Base-by-base conservation (phyloP, 2,329 filamentous ascomycete genomes). In the Nemania abortiva region DNA sequence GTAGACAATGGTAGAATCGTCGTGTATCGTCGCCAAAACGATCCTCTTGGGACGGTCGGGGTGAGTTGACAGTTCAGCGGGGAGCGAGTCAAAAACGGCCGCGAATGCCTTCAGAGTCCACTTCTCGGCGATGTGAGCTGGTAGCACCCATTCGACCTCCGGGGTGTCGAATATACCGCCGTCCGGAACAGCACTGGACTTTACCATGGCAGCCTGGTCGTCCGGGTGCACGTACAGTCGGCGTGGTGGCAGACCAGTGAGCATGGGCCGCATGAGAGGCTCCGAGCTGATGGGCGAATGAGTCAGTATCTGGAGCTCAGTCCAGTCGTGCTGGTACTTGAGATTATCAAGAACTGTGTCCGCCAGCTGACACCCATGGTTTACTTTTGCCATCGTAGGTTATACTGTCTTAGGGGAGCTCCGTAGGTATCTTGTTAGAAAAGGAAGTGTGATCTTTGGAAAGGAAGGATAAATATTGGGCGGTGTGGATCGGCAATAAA, bases 1-100 rank as follows among this genome's bases (percentile, higher is more conserved):
- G 81, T 95, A 96, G 49, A 93, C 91, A 20, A 96, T 86, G 0
- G 93, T 95, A 72, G 92, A 95, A 80, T 96, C 93, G 74, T 92
- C 89, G 77, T 94, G 91, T 56, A 94, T 83, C 2, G 91, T 92
- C 18, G 91, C 92, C 60, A 96, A 83, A n/a, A 95, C 77, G 11
- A 95, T 79, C 69, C 92, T 85, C 83, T 95, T 95, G 56, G 83
- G 83, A 20, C 87, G 83, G 68, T 80, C 84, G 52, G 79, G 78
- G 49, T 61, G 74, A 76, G 58, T 81, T 81, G 61, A 87, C 84
- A 56, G 86, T 69, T 66, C 80, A 74, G 18, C 81, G 73, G 75
- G 78, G 55, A 91, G 81, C 7, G 85, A 85, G 81, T 94, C 91
- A 77, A 96, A 95, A 15, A 94, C 84, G 22, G 84, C 84, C 1